phyloP scores from a whole-genome alignment of 306 rosid species.

The Neltuma alba region DNA sequence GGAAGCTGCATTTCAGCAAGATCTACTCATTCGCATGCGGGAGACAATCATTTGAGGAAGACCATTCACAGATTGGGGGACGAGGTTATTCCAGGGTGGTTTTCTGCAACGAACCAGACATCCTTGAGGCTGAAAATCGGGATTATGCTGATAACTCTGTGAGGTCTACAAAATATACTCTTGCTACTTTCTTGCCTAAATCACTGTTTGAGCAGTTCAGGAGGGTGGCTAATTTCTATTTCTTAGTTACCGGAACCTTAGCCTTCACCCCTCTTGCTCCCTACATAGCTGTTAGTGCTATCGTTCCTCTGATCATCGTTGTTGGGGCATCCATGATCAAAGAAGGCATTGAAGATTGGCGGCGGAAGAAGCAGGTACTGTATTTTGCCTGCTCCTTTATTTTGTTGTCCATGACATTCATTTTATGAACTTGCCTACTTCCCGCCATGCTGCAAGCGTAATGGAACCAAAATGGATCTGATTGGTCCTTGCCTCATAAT shows the following conservation, averaged over 20 bases:
- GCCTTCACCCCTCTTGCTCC: slow-evolving; percentile 89
- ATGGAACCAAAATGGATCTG: slow-evolving; percentile 32
- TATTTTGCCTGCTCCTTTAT: slow-evolving; percentile 23
- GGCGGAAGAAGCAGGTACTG: slow-evolving; percentile 80
- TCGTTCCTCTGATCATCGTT: slow-evolving; percentile 68
- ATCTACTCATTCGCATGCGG: slow-evolving; percentile 82
- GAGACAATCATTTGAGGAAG: slow-evolving; percentile 57
- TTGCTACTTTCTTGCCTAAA: slow-evolving; percentile 84
- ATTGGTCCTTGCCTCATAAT: not conserved
- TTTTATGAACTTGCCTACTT: not conserved
- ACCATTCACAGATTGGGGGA: slow-evolving; percentile 76
- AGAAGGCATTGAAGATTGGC: slow-evolving; percentile 86
- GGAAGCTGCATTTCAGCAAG: slow-evolving; percentile 75
- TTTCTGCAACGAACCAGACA: slow-evolving; percentile 68
- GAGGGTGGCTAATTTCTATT: slow-evolving; percentile 93
- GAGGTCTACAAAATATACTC: slow-evolving; percentile 78
- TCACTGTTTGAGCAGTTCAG: slow-evolving; percentile 97
- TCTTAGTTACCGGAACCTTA: slow-evolving; percentile 71
- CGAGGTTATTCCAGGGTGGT: slow-evolving; percentile 85
- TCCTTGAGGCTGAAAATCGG: slow-evolving; percentile 54
- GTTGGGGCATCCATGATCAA: slow-evolving; percentile 74
- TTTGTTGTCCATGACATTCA: slow-evolving; percentile 25
- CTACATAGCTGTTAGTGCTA: slow-evolving; percentile 79
- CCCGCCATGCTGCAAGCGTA: slow-evolving; percentile 23
- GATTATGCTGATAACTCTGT: slow-evolving; percentile 68